A percentile compares a stretch with the other conserved stretches of the same genome.
Conservation (phyloP, 257 asterid species). For the Solanum chmielewskii region DNA sequence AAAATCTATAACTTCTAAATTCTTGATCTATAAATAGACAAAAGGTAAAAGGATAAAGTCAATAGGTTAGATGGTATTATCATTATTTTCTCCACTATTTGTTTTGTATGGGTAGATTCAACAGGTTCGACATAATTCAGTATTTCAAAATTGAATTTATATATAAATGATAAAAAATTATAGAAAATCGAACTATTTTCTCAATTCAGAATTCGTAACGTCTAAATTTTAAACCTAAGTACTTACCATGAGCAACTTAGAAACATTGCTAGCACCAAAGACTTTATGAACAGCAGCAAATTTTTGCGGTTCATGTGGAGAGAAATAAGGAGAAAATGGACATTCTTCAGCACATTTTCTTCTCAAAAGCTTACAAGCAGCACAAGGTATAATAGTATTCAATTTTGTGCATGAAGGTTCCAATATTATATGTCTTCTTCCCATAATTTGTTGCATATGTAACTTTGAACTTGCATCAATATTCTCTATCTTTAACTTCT, state of each 20-base stretch:
- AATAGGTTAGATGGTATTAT: background rate
- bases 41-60: background rate
- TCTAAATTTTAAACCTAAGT: background rate
- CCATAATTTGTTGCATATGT: conserved; percentile 14
- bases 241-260: conserved; percentile 84
- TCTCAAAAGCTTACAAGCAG: conserved; percentile 84
- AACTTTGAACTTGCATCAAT: conserved; percentile 19
- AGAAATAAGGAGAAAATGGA: conserved; percentile 82
- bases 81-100: background rate
- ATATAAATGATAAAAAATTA: background rate
- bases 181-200: background rate
- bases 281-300: conserved; percentile 93
- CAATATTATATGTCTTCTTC: conserved; percentile 53
- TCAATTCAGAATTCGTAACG: background rate
- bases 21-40: background rate
- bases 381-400: conserved; percentile 82
- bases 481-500: conserved; percentile 54
- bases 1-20: background rate
- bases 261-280: conserved; percentile 91
- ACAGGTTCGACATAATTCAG: background rate
- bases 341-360: conserved; percentile 91
- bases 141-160: background rate
- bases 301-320: conserved; percentile 85
- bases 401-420: conserved; percentile 28
- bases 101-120: background rate